Evolutionary conservation across 2,329 filamentous ascomycete species (phyloP), one percentile per base, ranked within the genome.

Genomic region (Colletotrichum limetticola): DNA sequence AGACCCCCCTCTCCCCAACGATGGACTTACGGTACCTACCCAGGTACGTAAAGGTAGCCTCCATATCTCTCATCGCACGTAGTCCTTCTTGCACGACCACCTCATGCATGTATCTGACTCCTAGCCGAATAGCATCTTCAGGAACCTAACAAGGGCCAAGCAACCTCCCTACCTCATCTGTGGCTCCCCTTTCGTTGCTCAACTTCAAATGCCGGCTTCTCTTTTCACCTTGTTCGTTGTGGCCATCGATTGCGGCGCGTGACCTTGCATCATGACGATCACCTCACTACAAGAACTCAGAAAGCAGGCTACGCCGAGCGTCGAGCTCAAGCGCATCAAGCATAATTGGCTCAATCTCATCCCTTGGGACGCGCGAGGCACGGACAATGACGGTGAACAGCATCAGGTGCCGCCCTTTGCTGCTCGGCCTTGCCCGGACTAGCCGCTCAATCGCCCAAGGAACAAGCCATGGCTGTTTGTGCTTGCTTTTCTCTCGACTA

Each of bases 301-400:
- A 55, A n/a, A 55, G 9, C n/a, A 24, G 52, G 11, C 22, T 24
- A n/a, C 5, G 52, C 52, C 52, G 22, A 24, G 12, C 35, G 16
- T 22, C 16, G 46, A 35, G 52, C 42, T 30, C 14, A 28, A 62
- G 56, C 42, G 65, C 37, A 60, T 42, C 26, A 53, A 57, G 16
- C 55, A 57, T 19, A 19, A 55, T 14, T 55, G 30, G 28, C 26
- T n/a, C 49, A 55, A 49, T 37, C 61, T 52, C 42, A 67, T 67
- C 56, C 56, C 56, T 67, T 28, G 24, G n/a, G 42, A 24, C 46
- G 22, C 52, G n/a, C 32, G 12, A 22, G 32, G 68, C 68, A 71
- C 68, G 56, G 62, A 66, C 68, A 61, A 22, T 66, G 62, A 71
- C 68, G 68, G 62, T 56, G 62, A 66, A 56, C 28, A 61, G 56